Evolutionary conservation across 2,329 filamentous ascomycete species (phyloP), one percentile per base, ranked within the genome.

Genomic region (Piedraia hortae): DNA sequence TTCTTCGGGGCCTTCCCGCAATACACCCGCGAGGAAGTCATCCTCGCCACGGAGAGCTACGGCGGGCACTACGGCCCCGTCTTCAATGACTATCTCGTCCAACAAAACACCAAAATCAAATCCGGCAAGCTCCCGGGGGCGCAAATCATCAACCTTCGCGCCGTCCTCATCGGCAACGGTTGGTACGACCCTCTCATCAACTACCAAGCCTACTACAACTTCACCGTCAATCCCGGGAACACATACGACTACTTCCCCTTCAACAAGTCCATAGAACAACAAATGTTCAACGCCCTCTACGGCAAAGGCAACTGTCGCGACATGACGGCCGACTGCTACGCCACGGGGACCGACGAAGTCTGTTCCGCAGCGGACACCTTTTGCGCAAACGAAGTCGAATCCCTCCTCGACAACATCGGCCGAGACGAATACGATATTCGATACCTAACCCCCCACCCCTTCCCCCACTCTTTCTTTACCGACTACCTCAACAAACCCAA

Each of bases 401-500:
- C 18, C 6, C 31, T 58, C 9, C 58, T 56, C 23, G 56, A 61
- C 34, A 37, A 41, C 10, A 50, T 54, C 29, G 43, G 53, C 0
- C 49, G 62, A 15, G 57, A 65, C 37, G 53, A 61, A 31, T 64
- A 65, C 36, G 62, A 67, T 32, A 50, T 64, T 31, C 51, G 60
- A 13, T 53, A 62, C 27, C 41, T 61, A 5, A 32, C 28, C 0
- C 52, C 55, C 0, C 56, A 64, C 34, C 58, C 59, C 0, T 66
- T 66, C 36, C 62, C 62, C 1, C 53, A 56, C 28, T 33, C 34
- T 0, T 61, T 54, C 39, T 66, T 54, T 31, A 39, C 44, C 7
- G 43, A 51, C n/a, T 69, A 64, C 33, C 48, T 69, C 16, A 67
- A 68, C 40, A 49, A 46, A 2, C 43, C 52, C 0, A 35, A 44